Conservation (phyloP, 345 rosid species). For the Lenwebbia sp. region DNA sequence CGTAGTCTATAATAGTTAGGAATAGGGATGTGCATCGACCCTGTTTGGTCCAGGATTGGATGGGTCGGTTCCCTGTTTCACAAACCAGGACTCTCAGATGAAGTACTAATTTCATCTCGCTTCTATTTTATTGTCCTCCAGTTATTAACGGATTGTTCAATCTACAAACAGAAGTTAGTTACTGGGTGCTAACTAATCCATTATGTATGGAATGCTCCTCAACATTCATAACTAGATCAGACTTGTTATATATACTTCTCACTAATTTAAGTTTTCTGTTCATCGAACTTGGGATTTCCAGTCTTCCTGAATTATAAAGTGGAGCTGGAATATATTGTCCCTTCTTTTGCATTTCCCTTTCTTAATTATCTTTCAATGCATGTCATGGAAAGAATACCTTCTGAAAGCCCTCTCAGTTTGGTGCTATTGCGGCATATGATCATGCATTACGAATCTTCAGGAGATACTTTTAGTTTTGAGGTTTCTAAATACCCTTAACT, state of each 20-base stretch:
- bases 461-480: no score
- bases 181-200: rapidly evolving
- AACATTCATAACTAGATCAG: neutral
- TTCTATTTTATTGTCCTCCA: neutral
- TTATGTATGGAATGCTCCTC: neutral
- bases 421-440: neutral
- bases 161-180: neutral
- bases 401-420: neutral
- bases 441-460: no score
- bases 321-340: neutral
- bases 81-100: no score
- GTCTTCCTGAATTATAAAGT: neutral
- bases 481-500: no score
- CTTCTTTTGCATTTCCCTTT: neutral
- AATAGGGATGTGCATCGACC: no score
- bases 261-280: neutral
- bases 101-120: conserved; percentile 3
- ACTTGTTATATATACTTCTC: neutral
- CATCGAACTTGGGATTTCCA: neutral
- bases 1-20: no score
- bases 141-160: no score
- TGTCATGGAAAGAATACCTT: neutral
- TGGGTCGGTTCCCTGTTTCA: no score
- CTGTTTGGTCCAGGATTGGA: no score
- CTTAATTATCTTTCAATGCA: neutral